phyloP scores from a whole-genome alignment of 2,329 filamentous ascomycete species.

The Rhinocladiella similis region DNA sequence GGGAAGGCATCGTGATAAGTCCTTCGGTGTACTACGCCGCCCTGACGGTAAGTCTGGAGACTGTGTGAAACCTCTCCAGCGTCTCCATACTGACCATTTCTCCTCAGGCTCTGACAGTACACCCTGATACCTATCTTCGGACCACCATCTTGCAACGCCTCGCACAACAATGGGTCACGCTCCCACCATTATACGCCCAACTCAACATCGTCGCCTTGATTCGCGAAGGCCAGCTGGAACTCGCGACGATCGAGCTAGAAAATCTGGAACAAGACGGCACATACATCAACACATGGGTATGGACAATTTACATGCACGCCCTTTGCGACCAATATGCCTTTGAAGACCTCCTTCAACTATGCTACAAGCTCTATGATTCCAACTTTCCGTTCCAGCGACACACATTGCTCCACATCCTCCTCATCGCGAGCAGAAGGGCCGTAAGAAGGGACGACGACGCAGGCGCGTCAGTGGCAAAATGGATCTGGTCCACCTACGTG shows the following conservation, averaged over 20 bases:
- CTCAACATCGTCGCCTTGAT: constrained; percentile 72
- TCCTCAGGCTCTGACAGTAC: constrained; percentile 67
- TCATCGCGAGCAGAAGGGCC: constrained; percentile 63
- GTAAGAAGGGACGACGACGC: constrained; percentile 46
- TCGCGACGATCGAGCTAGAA: constrained; percentile 71
- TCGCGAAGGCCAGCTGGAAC: constrained; percentile 78
- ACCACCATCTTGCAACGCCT: constrained; percentile 66
- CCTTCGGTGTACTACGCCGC: constrained; percentile 69
- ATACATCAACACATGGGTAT: constrained; percentile 68
- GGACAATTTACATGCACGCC: constrained; percentile 73
- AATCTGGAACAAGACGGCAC: constrained; percentile 61
- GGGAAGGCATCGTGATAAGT: constrained; percentile 62
- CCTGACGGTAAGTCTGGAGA: constrained; percentile 56
- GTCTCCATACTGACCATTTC: constrained; percentile 3
- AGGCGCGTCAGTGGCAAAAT: constrained; percentile 64
- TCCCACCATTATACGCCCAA: constrained; percentile 63
- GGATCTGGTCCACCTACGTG: constrained; percentile 71
- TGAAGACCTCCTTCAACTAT: constrained; percentile 71
- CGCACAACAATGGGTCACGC: constrained; percentile 66
- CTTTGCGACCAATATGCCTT: constrained; percentile 72
- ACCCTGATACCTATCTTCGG: constrained; percentile 80
- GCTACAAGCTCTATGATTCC: constrained; percentile 58
- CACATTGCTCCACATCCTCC: constrained; percentile 73
- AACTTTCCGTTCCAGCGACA: constrained; percentile 50
- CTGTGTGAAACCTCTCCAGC: background rate